Evolutionary conservation across 371 early-diverging fungal genomes (phyloP).

Genomic region (Mucor piriformis): DNA sequence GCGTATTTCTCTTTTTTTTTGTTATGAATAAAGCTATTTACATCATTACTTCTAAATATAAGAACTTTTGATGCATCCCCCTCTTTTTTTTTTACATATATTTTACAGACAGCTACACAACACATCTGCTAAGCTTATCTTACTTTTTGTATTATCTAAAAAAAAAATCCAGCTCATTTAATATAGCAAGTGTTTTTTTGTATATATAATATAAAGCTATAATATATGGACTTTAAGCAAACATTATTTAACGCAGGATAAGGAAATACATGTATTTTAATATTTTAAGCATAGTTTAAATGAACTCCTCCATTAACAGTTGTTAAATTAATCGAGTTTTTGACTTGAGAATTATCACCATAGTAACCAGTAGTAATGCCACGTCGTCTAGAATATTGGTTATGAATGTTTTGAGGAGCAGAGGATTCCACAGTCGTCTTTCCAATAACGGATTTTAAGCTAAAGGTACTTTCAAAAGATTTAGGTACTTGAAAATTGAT

Average conservation of each 20-base stretch:
- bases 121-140: too few species aligned
- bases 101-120: too few species aligned
- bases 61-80: background rate
- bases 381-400: background rate
- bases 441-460: background rate
- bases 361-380: slow-evolving; percentile 5
- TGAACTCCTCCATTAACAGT: background rate
- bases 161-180: too few species aligned
- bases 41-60: background rate
- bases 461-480: slow-evolving; percentile 8
- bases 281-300: slow-evolving; percentile 5
- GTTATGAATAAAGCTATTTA: background rate
- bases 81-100: too few species aligned
- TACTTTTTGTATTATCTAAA: too few species aligned
- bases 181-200: too few species aligned
- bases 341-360: slow-evolving; percentile 5
- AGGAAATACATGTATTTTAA: background rate
- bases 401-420: slow-evolving; percentile 8
- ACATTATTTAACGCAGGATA: background rate
- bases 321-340: slow-evolving; percentile 2
- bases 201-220: too few species aligned
- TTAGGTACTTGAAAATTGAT: slow-evolving; percentile 5
- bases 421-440: slow-evolving; percentile 8
- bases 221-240: too few species aligned
- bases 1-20: background rate